Evolutionary conservation across 2,329 filamentous ascomycete species (phyloP), one percentile per base, ranked within the genome.

Genomic region (Neonectria faginata): DNA sequence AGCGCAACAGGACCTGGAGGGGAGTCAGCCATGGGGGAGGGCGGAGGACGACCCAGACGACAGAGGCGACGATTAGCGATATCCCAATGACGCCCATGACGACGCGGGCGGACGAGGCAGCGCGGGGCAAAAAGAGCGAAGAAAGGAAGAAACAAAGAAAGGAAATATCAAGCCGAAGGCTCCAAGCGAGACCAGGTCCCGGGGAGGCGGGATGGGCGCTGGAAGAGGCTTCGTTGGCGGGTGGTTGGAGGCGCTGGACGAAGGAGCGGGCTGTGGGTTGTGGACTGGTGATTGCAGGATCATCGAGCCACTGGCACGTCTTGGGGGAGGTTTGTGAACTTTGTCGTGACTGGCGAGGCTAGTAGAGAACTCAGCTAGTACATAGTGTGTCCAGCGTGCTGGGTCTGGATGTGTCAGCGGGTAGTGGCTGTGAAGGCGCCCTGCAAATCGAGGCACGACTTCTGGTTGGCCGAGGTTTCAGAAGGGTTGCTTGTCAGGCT

Each of bases 31-130:
- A 84, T 50, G 82, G 78, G 54, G 84, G 85, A 60, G 84, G 84
- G 44, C 83, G 83, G 65, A 89, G 81, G 70, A 85, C 79, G 67
- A 90, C 77, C 72, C 85, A 86, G 50, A 89, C 82, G 60, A 90
- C 78, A 0, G 88, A 88, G 47, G 85, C 88, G 67, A 91, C 76
- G 71, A 91, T 81, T 67, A 91, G 80, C n/a, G 88, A 88, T 67
- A 90, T 77, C 67, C 86, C 88, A 66, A 90, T 71, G 71, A 88
- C 76, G 67, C 81, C 85, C 87, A 89, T 89, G 57, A 60, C 72
- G 60, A 7, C 36, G 45, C 16, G 25, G 41, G 14, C 36, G 20
- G 47, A 57, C 18, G 66, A 60, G 16, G 44, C 44, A 22, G 39
- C 50, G 50, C 44, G 39, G 53, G 57, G 52, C 25, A 61, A 53